A percentile compares a stretch with the other conserved stretches of the same genome.
Evolutionary conservation across 495 filamentous ascomycete species (phyloP).

Genomic region (Jackrogersella multiformis): DNA sequence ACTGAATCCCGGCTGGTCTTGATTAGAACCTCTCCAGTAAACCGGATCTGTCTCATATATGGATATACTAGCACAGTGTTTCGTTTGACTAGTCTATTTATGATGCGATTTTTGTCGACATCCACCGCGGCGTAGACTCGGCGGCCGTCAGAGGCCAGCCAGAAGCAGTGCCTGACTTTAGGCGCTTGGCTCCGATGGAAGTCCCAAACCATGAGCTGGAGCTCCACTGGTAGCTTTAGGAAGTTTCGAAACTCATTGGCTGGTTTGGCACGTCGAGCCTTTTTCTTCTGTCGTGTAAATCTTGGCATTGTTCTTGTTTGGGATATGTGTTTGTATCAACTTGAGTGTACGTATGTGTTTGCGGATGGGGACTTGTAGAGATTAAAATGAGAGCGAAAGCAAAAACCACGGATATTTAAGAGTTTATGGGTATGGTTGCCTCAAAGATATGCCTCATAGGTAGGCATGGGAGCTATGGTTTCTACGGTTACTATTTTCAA

Average conservation of each 20-base stretch:
- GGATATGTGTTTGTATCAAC: not conserved
- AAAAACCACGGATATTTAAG: not conserved
- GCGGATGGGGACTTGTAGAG: not conserved
- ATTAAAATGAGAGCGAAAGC: not conserved
- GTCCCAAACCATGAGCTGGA: constrained; percentile 22
- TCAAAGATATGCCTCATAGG: no score
- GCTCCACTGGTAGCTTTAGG: constrained; percentile 1
- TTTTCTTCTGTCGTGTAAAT: not conserved
- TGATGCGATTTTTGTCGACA: not conserved
- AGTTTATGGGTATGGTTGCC: no score
- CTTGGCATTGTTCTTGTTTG: not conserved
- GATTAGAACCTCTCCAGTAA: not conserved
- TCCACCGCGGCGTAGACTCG: not conserved
- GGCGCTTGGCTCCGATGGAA: not conserved
- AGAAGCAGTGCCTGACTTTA: constrained; percentile 16
- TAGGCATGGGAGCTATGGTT: no score
- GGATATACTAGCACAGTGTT: not conserved
- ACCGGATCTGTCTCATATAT: not conserved
- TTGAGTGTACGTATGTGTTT: not conserved
- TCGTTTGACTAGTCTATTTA: not conserved
- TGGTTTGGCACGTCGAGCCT: not conserved
- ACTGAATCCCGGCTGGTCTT: no score
- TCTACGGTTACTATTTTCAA: no score
- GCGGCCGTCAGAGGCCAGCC: not conserved
- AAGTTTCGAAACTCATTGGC: not conserved